phyloP scores from a whole-genome alignment of 106 monocot genomes.

The Allium cepa region DNA sequence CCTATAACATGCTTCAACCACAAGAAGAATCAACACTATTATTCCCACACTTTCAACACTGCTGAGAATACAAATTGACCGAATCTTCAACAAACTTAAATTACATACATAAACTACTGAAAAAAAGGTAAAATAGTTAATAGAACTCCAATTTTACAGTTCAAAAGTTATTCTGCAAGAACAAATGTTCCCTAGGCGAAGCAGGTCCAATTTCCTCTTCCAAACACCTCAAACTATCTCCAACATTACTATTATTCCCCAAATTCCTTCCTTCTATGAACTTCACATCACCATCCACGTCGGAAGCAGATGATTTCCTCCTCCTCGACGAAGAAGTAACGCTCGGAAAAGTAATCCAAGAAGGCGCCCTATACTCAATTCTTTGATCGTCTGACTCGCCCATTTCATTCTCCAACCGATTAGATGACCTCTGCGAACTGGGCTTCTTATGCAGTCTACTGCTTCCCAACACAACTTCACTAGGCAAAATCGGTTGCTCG shows the following conservation, averaged over 20 bases:
- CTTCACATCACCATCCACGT: constrained; percentile 51
- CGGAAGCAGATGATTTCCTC: constrained; percentile 74
- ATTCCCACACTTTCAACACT: too few species aligned
- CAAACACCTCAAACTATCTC: constrained; percentile 54
- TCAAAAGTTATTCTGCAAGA: constrained; percentile 92
- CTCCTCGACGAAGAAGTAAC: constrained; percentile 90
- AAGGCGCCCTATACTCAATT: constrained; percentile 82
- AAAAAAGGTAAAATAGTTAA: too few species aligned
- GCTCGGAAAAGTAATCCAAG: constrained; percentile 98
- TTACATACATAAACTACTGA: too few species aligned
- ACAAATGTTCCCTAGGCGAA: constrained; percentile 78
- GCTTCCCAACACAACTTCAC: constrained; percentile 93
- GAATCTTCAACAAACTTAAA: too few species aligned
- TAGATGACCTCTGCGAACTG: constrained; percentile 65
- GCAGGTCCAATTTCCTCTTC: constrained; percentile 97
- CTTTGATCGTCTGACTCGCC: constrained; percentile 54
- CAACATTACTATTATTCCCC: constrained; percentile 13
- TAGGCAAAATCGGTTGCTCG: constrained; percentile 85
- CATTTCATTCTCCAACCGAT: constrained; percentile 58
- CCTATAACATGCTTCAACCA: too few species aligned
- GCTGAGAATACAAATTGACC: too few species aligned
- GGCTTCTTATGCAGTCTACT: constrained; percentile 82
- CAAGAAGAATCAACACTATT: too few species aligned
- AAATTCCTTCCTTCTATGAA: constrained; percentile 36
- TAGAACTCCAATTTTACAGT: not conserved